Evolutionary conservation across 768 basidiomycete genomes (phyloP), one percentile per base, ranked within the genome.

Genomic region (Boletus reticulatus): DNA sequence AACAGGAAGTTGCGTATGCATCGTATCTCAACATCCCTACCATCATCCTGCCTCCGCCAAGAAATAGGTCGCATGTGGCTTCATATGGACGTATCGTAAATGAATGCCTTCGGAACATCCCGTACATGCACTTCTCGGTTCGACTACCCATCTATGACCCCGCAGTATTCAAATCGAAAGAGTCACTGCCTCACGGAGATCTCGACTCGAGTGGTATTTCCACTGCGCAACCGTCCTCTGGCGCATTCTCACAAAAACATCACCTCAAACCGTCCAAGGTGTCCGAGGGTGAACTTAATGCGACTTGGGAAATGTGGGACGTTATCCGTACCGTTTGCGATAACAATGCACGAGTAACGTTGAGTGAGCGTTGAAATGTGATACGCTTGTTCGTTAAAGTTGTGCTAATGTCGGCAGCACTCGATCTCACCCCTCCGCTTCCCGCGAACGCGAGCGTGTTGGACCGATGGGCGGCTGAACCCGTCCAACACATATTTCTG

Each of bases 251-350:
- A 10, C 67, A 73, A 32, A 64, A 50, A 60, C 52, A 36, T 14
- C 12, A 48, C 14, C 53, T 59, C 46, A 67, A 62, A 37, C 65
- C 73, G 12, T 63, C 73, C 17, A 72, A 70, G 37, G 70, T 78
- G 17, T 71, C 80, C 41, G 84, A 84, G 60, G 76, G 73, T 10
- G 83, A 87, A 57, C 73, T 90, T 50, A 85, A 86, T 62, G 81
- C 78, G 7, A 92, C 90, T 0, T 99, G 97, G 96, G 97, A 98
- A 70, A 96, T 95, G 84, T 99, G 97, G 97, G 97, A 98, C 70
- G 80, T 88, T 45, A 92, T 99, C 55, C 80, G 95, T 57, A 87
- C 88, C 4, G 81, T 96, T 34, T 99, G 97, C 70, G 87, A 87
- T 54, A 96, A 94, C 70, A 84, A 83, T 66, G 76, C 80, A 31